Conservation (phyloP, 345 rosid species). For the Passiflora organensis region DNA sequence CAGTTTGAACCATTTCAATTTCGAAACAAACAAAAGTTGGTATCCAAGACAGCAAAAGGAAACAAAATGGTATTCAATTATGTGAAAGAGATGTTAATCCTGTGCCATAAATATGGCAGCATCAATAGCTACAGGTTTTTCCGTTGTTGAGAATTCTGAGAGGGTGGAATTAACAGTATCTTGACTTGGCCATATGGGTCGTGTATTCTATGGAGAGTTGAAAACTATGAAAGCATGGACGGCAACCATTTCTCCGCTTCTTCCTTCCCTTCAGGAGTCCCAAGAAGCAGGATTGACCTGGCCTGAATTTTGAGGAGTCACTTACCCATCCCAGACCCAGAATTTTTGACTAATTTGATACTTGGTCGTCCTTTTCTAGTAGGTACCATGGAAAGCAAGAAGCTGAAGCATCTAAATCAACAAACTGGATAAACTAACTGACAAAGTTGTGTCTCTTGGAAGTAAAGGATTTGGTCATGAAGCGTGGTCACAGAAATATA, state of each 20-base stretch:
- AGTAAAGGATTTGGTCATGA: not conserved
- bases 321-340: conserved; percentile 15
- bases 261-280: conserved; percentile 5
- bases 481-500: no score
- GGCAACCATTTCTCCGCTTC: conserved; percentile 11
- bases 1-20: conserved; percentile 4
- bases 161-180: no score
- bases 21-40: not conserved
- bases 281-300: conserved; percentile 21
- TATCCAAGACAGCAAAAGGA: no score
- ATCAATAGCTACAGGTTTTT: no score
- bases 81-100: no score
- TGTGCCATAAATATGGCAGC: no score
- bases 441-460: not conserved
- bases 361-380: no score
- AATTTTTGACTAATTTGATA: conserved; percentile 5
- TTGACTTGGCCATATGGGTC: no score
- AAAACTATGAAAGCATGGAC: not conserved
- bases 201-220: not conserved
- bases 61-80: no score
- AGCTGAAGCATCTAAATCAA: not conserved
- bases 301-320: conserved; percentile 8
- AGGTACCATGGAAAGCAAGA: no score
- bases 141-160: no score
- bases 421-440: not conserved